Evolutionary conservation across 2,329 filamentous ascomycete species (phyloP).

Genomic region (Alternaria solani): DNA sequence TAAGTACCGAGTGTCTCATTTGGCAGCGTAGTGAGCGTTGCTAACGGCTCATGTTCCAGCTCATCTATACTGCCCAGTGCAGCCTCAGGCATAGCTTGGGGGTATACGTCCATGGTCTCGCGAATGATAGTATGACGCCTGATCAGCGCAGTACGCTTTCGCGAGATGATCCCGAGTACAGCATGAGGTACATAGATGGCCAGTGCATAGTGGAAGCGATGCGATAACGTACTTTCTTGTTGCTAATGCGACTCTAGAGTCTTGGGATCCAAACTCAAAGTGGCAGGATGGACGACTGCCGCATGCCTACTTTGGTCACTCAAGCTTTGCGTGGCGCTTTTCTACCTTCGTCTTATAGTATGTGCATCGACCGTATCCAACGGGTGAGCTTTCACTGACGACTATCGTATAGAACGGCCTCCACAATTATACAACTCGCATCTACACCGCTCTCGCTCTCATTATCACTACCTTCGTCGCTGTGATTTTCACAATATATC

Average conservation of each 20-base stretch:
- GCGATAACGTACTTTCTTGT: background rate
- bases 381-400: background rate
- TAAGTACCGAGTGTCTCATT: background rate
- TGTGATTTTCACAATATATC: background rate
- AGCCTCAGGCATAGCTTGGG: background rate
- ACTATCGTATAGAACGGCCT: background rate
- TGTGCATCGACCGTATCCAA: background rate
- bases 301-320: constrained; percentile 62
- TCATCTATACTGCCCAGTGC: background rate
- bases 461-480: background rate
- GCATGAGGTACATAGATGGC: background rate
- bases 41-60: background rate
- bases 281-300: constrained; percentile 64
- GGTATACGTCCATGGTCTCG: background rate
- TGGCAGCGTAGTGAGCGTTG: background rate
- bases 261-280: background rate
- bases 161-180: background rate
- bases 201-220: background rate
- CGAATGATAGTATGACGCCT: background rate
- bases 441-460: background rate
- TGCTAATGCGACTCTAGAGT: background rate
- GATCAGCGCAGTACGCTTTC: background rate
- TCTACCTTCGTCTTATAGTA: constrained; percentile 61
- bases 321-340: constrained; percentile 64
- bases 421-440: background rate